Evolutionary conservation across 2,329 filamentous ascomycete genomes (phyloP).

Genomic region (Aspergillus glaucus): DNA sequence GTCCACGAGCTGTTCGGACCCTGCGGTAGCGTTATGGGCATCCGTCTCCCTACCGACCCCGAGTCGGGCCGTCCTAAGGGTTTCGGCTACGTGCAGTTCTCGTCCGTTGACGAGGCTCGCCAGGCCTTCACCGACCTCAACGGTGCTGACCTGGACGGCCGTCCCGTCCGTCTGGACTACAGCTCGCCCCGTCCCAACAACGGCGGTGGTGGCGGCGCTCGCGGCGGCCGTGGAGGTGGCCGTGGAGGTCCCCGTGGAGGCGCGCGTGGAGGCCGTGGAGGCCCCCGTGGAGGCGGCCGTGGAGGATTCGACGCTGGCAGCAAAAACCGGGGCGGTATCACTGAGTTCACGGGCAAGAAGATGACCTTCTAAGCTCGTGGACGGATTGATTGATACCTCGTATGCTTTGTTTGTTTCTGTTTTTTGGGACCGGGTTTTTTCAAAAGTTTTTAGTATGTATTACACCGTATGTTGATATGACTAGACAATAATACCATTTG

Average conservation of each 20-base stretch:
- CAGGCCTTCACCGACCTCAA: conserved; percentile 64
- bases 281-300: conserved; percentile 36
- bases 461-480: neutral
- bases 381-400: conserved; percentile 3
- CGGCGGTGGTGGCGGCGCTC: conserved; percentile 39
- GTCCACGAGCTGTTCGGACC: conserved; percentile 69
- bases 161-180: conserved; percentile 76
- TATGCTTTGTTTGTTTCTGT: no score
- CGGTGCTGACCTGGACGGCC: conserved; percentile 65
- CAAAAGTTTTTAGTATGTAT: conserved; percentile 4
- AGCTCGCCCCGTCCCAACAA: conserved; percentile 61
- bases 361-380: conserved; percentile 53
- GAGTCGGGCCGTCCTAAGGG: conserved; percentile 82
- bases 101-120: conserved; percentile 75
- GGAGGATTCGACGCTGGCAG: conserved; percentile 40
- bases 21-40: conserved; percentile 64
- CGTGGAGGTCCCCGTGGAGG: conserved; percentile 48
- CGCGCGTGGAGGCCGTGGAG: conserved; percentile 50
- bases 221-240: conserved; percentile 42
- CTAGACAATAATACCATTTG: neutral
- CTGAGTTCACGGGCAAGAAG: conserved; percentile 73
- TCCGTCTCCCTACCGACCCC: conserved; percentile 82
- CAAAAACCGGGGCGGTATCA: conserved; percentile 50
- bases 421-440: no score
- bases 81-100: conserved; percentile 85